phyloP scores from a whole-genome alignment of 257 asterid genomes.

The Solanum peruvianum region DNA sequence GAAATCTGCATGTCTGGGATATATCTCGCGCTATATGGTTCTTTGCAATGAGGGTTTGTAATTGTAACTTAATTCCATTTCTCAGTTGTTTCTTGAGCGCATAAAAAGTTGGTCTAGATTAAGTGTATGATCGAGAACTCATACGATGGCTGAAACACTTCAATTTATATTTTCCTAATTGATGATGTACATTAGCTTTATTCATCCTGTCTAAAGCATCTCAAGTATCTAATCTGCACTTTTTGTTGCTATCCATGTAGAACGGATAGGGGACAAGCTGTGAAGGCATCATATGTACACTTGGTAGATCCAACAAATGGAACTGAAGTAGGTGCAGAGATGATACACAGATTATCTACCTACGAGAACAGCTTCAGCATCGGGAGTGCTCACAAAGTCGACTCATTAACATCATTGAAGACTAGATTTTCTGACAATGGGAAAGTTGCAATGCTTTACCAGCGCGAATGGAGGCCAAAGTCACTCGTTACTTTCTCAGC shows the following conservation, averaged over 20 bases:
- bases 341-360: slow-evolving; percentile 62
- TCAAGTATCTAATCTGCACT: not conserved
- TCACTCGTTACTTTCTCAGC: slow-evolving; percentile 68
- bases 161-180: not conserved
- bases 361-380: slow-evolving; percentile 59
- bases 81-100: not conserved
- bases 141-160: not conserved
- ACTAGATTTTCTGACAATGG: slow-evolving; percentile 66
- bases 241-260: slow-evolving; percentile 13
- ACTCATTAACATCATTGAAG: slow-evolving; percentile 48
- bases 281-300: slow-evolving; percentile 72
- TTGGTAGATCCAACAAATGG: slow-evolving; percentile 38
- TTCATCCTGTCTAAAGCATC: not conserved
- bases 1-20: not conserved
- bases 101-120: not conserved
- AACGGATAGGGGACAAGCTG: slow-evolving; percentile 68
- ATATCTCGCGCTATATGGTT: not conserved
- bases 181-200: not conserved
- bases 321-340: slow-evolving; percentile 73
- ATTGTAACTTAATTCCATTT: not conserved
- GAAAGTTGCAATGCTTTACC: slow-evolving; percentile 50
- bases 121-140: not conserved
- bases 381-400: slow-evolving; percentile 53
- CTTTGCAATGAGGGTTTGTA: not conserved
- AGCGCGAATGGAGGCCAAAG: slow-evolving; percentile 80